Base-by-base conservation (phyloP, 129 eudicot species). In the Chrysanthemum lavandulifolium region DNA sequence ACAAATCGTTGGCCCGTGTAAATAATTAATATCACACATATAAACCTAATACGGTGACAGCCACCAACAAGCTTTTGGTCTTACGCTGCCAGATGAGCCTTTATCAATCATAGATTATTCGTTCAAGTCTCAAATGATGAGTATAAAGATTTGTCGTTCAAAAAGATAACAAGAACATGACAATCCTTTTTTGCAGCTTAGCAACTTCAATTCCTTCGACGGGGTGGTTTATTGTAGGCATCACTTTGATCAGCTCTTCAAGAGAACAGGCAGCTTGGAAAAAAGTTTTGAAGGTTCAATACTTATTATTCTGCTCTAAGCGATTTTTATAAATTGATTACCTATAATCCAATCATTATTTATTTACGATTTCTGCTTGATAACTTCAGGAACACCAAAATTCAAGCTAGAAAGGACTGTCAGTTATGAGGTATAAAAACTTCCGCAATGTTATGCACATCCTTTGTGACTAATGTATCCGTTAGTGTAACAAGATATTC, bases 201-300 rank as follows among this genome's bases (percentile, higher is more conserved):
- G 96, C 81, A 91, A 83, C 81, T 95, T 76, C 89, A 81, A 78
- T 74, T 95, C 99, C 47, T 86, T 88, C 56, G 99, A 95, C 65
- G 97, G 99, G 21, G 97, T 91, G 19, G 75, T 95, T 54, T 95
- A 90, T 79, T 95, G 99, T 81, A 84, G 79, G 69, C 99, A 89
- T 76, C 99, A 95, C 79, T 95, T 84, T 72, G 96, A 95, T 82
- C 97, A 95, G 72, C 91, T 88, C 71, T 85, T 84, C 88, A 95
- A 95, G 82, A 82, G 84, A 85, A 95, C 99, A 5, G 99, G 99
- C 58, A 95, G 99, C 86, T 81, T 91, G 45, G 89, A 91, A 36
- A 95, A 95, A 80, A 95, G 99, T 71, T 95, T 95, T 74, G 97
- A 95, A 59, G 97, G 97, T 94, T 27, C 11, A 18, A 52, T 18